A percentile compares a stretch with the other conserved stretches of the same genome.
Evolutionary conservation across 148 eudicot species (phyloP).

Genomic region (Polygonum aviculare): DNA sequence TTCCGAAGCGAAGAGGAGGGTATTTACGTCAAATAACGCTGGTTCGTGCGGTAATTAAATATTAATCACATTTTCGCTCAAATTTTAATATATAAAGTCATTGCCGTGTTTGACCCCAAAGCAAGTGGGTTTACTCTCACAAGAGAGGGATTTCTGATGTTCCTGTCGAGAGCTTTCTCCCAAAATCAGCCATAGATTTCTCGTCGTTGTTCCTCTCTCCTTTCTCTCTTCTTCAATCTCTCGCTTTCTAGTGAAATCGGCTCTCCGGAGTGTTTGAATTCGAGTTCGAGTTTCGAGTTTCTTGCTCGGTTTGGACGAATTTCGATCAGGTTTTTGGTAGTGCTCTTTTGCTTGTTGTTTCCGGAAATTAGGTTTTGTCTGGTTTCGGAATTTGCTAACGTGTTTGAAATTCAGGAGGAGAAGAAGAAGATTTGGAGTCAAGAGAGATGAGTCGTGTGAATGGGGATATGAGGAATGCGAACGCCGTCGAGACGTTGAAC

Average conservation of each 20-base stretch:
- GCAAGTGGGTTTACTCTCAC: slow-evolving; percentile 6
- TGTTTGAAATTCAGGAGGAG: background rate
- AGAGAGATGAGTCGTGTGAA: slow-evolving; percentile 11
- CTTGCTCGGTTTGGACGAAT: background rate
- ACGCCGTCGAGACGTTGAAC: slow-evolving; percentile 68
- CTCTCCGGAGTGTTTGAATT: background rate
- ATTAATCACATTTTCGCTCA: background rate
- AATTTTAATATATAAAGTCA: slow-evolving; percentile 30
- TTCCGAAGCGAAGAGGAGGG: background rate
- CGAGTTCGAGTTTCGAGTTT: background rate
- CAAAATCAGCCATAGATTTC: slow-evolving; percentile 8
- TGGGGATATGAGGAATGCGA: slow-evolving; percentile 44
- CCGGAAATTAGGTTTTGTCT: background rate
- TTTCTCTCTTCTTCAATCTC: background rate
- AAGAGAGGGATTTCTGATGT: slow-evolving; percentile 11
- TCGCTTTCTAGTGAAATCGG: background rate
- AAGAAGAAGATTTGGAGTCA: background rate
- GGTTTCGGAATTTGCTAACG: background rate
- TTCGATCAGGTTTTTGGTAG: background rate
- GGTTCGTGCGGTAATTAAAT: background rate
- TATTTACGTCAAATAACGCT: background rate
- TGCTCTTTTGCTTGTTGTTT: background rate
- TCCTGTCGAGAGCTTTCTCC: slow-evolving; percentile 2
- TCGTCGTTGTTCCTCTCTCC: background rate
- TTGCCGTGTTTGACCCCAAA: slow-evolving; percentile 87